phyloP scores from a whole-genome alignment of 2,329 filamentous ascomycete genomes.

The Penicillium frequentans region DNA sequence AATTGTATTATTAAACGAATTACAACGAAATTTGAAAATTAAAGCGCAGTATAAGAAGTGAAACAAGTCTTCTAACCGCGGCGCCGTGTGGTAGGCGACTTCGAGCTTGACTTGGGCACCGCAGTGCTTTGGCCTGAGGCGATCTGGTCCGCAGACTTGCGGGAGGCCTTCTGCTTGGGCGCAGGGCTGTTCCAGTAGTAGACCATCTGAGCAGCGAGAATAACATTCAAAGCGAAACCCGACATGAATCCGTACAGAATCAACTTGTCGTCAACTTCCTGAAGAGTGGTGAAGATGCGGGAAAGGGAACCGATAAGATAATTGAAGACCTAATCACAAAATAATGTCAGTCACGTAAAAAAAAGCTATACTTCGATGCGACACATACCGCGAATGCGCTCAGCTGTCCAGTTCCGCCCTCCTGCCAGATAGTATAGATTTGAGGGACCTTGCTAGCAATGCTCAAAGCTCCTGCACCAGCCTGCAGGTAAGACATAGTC shows the following conservation, averaged over 20 bases:
- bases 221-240: slow-evolving; percentile 83
- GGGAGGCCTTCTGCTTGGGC: slow-evolving; percentile 43
- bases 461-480: slow-evolving; percentile 76
- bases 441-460: slow-evolving; percentile 93
- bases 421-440: slow-evolving; percentile 78
- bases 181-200: slow-evolving; percentile 84
- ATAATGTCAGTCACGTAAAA: neutral
- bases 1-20: neutral
- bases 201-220: slow-evolving; percentile 86
- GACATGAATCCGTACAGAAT: slow-evolving; percentile 94
- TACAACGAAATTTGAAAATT: neutral
- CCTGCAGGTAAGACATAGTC: slow-evolving; percentile 73
- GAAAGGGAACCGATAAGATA: slow-evolving; percentile 90
- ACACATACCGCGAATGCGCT: slow-evolving; percentile 87
- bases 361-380: neutral
- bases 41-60: neutral
- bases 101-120: slow-evolving; percentile 42
- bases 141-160: slow-evolving; percentile 30
- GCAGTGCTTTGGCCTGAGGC: slow-evolving; percentile 41
- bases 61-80: slow-evolving; percentile 43
- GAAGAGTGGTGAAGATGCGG: slow-evolving; percentile 94
- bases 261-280: slow-evolving; percentile 94
- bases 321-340: slow-evolving; percentile 78
- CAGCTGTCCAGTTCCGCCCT: slow-evolving; percentile 90
- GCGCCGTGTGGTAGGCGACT: slow-evolving; percentile 57